phyloP scores from a whole-genome alignment of 1,284 basidiomycete species.

The Pterulicium gracile region DNA sequence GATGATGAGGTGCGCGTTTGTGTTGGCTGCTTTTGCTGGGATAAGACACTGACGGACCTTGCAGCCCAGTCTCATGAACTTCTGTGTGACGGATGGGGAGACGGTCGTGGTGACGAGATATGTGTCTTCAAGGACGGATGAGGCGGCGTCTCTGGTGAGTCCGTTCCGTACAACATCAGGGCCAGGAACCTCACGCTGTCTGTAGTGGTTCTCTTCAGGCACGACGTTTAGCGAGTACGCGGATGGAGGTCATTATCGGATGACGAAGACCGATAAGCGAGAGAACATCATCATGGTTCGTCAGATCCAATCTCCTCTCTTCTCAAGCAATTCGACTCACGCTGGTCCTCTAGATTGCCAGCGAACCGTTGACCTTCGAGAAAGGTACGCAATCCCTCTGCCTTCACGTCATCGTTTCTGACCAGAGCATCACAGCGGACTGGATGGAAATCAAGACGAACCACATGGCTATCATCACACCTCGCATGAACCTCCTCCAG shows the following conservation, averaged over 20 bases:
- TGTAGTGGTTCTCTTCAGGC: conserved; percentile 89
- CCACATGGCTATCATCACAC: conserved; percentile 84
- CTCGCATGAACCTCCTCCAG: conserved; percentile 90
- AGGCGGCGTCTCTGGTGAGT: conserved; percentile 81
- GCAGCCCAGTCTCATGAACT: conserved; percentile 89
- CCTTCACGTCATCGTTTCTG: conserved; percentile 3
- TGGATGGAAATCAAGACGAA: conserved; percentile 98
- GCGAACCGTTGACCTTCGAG: conserved; percentile 91
- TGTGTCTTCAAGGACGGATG: conserved; percentile 83
- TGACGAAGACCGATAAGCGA: conserved; percentile 93
- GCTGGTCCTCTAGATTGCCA: conserved; percentile 52
- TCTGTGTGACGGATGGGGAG: conserved; percentile 91
- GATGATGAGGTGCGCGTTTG: conserved; percentile 40
- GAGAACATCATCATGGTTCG: conserved; percentile 86
- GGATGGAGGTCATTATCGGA: conserved; percentile 82
- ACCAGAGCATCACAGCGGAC: conserved; percentile 42
- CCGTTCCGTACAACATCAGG: neutral
- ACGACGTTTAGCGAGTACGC: conserved; percentile 90
- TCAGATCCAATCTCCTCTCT: neutral
- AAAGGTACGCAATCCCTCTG: conserved; percentile 45
- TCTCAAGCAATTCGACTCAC: neutral
- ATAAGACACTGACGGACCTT: conserved; percentile 9
- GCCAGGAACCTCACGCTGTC: conserved; percentile 6
- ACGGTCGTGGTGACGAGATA: conserved; percentile 92
- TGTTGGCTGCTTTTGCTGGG: neutral